Percentiles rank a stretch among this genome's conserved stretches.
These are phyloP conservation scores for Pseudogymnoascus sp. DNA, from an alignment of 2,329 filamentous ascomycete genomes.

Conservation along the genomic window DNA sequence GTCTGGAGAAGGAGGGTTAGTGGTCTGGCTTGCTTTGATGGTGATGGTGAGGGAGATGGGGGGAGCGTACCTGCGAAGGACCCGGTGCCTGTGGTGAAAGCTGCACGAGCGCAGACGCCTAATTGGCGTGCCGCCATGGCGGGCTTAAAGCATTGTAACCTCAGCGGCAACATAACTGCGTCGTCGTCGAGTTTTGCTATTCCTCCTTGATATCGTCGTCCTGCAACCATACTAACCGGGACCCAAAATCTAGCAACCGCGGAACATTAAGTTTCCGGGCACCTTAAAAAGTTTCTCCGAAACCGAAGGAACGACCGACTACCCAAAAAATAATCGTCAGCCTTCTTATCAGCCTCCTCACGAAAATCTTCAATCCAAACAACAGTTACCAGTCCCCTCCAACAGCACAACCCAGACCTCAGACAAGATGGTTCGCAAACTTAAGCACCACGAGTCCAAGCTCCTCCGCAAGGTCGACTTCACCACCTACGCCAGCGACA, in stretches of 20 bases:
- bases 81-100: constrained; percentile 22
- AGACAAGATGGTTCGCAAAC: constrained; percentile 72
- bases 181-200: background rate
- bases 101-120: constrained; percentile 11
- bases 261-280: background rate
- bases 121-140: constrained; percentile 12
- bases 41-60: background rate
- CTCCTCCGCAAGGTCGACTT: constrained; percentile 90
- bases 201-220: background rate
- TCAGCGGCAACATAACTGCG: constrained; percentile 20
- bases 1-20: background rate
- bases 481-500: constrained; percentile 84
- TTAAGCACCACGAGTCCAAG: constrained; percentile 96
- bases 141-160: constrained; percentile 25
- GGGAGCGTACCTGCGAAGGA: constrained; percentile 19
- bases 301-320: background rate
- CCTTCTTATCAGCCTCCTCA: constrained; percentile 5
- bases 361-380: background rate
- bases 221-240: background rate
- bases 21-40: constrained; percentile 7
- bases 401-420: background rate
- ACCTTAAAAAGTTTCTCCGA: background rate
- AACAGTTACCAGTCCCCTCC: background rate
- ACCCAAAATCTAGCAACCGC: background rate
- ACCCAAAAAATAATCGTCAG: background rate